Conservation (phyloP, 1,284 basidiomycete species). For the Fomitopsis betulina region DNA sequence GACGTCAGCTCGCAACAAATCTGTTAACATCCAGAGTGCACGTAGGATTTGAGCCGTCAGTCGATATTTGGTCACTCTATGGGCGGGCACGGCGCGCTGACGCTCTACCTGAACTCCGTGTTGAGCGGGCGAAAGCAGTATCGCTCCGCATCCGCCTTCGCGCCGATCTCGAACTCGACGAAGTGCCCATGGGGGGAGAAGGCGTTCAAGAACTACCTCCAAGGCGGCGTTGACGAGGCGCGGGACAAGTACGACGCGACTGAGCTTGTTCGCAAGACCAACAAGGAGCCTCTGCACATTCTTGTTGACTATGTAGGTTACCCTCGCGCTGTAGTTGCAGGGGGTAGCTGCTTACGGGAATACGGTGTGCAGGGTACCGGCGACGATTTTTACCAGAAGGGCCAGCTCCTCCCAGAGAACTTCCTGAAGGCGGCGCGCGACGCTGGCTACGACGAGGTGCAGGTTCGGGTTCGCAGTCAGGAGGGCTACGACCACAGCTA, state of each 20-base stretch:
- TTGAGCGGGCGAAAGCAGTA: conserved; percentile 50
- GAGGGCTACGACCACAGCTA: conserved; percentile 94
- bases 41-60: conserved; percentile 63
- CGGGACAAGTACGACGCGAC: conserved; percentile 80
- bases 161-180: conserved; percentile 89
- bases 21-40: background rate
- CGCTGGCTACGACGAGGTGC: conserved; percentile 68
- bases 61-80: conserved; percentile 86
- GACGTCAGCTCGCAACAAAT: background rate
- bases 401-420: conserved; percentile 87
- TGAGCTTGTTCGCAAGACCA: conserved; percentile 63
- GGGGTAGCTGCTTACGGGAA: background rate
- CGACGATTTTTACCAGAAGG: conserved; percentile 85
- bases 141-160: conserved; percentile 89
- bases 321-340: background rate
- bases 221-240: conserved; percentile 75
- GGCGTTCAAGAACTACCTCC: conserved; percentile 88
- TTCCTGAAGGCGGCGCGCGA: conserved; percentile 76
- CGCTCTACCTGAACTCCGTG: conserved; percentile 77
- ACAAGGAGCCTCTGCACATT: conserved; percentile 68
- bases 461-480: conserved; percentile 78
- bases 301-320: conserved; percentile 76
- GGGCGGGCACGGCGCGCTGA: conserved; percentile 96
- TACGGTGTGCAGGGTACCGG: conserved; percentile 62
- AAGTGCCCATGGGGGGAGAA: conserved; percentile 90